phyloP scores from a whole-genome alignment of 2,329 filamentous ascomycete species.

The Aspergillus luchuensis region DNA sequence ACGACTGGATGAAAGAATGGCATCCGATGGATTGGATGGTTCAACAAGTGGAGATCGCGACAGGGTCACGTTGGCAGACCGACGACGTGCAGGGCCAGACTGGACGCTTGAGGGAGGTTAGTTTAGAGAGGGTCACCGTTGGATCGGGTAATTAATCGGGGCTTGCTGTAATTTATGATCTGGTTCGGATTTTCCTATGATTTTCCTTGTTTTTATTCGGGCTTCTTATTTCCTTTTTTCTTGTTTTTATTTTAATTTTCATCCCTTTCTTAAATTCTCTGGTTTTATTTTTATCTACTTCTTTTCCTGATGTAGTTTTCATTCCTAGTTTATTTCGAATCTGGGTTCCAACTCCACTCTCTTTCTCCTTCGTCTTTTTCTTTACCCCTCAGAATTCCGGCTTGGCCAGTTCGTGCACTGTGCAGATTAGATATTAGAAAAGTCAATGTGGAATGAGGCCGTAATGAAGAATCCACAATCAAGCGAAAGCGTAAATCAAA shows the following conservation, averaged over 20 bases:
- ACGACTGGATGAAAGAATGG: slow-evolving; percentile 1
- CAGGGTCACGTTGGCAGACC: slow-evolving; percentile 24
- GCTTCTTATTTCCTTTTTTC: slow-evolving; percentile 4
- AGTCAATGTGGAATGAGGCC: neutral
- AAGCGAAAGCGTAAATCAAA: neutral
- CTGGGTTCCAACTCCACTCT: neutral
- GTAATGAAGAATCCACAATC: slow-evolving; percentile 14
- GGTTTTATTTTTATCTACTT: neutral
- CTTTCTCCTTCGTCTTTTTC: neutral
- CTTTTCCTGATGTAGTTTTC: neutral
- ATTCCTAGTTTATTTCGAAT: neutral
- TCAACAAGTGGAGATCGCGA: slow-evolving; percentile 21
- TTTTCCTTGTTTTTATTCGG: slow-evolving; percentile 9
- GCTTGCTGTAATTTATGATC: slow-evolving; percentile 1
- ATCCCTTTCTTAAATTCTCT: neutral
- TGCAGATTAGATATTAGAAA: slow-evolving; percentile 14
- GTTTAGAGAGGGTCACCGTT: slow-evolving; percentile 13
- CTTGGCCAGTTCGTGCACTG: slow-evolving; percentile 13
- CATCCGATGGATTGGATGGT: slow-evolving; percentile 8
- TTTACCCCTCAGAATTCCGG: neutral
- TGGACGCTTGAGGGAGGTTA: slow-evolving; percentile 8
- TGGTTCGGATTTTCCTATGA: slow-evolving; percentile 11
- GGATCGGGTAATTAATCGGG: slow-evolving; percentile 22
- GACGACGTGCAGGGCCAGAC: slow-evolving; percentile 11
- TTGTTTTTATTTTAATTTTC: neutral